Conservation (phyloP, 345 rosid genomes). For the Pistacia vera region DNA sequence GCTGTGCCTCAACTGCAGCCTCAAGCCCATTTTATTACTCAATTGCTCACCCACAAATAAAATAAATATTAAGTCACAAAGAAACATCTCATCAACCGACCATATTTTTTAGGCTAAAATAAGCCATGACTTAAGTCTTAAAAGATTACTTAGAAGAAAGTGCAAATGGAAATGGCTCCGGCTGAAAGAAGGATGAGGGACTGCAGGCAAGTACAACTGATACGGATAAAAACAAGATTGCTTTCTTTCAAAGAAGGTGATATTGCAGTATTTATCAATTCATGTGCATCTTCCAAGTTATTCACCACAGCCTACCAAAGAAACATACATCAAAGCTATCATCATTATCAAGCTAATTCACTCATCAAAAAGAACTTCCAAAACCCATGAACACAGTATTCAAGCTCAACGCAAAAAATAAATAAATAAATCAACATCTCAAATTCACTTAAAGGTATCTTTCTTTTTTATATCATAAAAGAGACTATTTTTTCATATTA, state of each 20-base stretch:
- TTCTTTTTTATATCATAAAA: too few species aligned
- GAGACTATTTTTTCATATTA: background rate
- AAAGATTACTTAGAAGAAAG: constrained; percentile 53
- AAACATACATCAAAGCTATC: background rate
- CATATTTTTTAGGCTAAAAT: background rate
- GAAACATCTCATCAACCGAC: background rate
- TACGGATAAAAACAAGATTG: constrained; percentile 79
- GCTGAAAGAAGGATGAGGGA: constrained; percentile 72
- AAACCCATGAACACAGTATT: background rate
- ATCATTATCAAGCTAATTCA: background rate
- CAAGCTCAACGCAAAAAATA: background rate
- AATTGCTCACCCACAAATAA: constrained; percentile 21
- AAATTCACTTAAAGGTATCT: background rate
- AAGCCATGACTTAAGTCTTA: background rate
- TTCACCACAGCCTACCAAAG: constrained; percentile 65
- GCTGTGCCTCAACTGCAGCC: constrained; percentile 79
- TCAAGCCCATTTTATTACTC: constrained; percentile 59
- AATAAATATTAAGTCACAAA: background rate
- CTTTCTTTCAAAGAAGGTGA: constrained; percentile 72
- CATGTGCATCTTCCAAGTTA: constrained; percentile 83
- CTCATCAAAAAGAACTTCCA: background rate
- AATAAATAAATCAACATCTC: background rate
- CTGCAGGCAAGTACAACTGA: constrained; percentile 66
- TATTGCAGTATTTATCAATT: constrained; percentile 68
- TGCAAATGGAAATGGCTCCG: constrained; percentile 62